Base-by-base conservation (phyloP, 148 eudicot genomes). In the Suaeda aralocaspica region DNA sequence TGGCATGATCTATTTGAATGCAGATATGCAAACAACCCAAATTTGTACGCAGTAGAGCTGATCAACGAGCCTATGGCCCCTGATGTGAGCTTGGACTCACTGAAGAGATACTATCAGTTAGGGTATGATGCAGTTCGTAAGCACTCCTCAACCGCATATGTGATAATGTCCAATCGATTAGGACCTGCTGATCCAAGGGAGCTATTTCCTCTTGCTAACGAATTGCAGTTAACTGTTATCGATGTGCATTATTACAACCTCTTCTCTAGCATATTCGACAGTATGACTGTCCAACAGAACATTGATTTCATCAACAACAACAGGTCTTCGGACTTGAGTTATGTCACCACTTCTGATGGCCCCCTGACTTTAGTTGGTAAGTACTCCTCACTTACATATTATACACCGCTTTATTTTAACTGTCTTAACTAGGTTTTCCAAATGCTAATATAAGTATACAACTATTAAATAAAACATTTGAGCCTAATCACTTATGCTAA, bases 301-400 rank as follows among this genome's bases (percentile, higher is more conserved):
- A 73, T 81, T 3, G 73, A 79, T n/a, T 72, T 24, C 74, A 46
- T 84, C 44, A 49, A 76, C 69, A 74, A 71, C 13, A 26, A 73
- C 3, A 67, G 80, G 41, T 1, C 82, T 9, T 55, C 67, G 0
- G 78, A 74, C 9, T 59, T 79, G 72, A 42, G 64, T 36, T 59
- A 39, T 28, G 2, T 79, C 24, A 74, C 85, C 8, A 77, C 79
- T 16, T 29, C 85, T 0, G 65, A 80, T 63, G 92, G 90, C 33
- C 90, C 96, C 28, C 85, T 84, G 61, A 82, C 71, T 41, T 84
- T 90, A 41, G 82, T 90, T 14, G 96, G 96, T 89, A 80, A 26
- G 66, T 41, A 3, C n/a, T n/a, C n/a, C n/a, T n/a, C n/a, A n/a
- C n/a, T n/a, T n/a, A n/a, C n/a, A n/a, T n/a, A n/a, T n/a, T n/a